Evolutionary conservation across 1,284 basidiomycete species (phyloP).

Genomic region (Fomitopsis pinicola): DNA sequence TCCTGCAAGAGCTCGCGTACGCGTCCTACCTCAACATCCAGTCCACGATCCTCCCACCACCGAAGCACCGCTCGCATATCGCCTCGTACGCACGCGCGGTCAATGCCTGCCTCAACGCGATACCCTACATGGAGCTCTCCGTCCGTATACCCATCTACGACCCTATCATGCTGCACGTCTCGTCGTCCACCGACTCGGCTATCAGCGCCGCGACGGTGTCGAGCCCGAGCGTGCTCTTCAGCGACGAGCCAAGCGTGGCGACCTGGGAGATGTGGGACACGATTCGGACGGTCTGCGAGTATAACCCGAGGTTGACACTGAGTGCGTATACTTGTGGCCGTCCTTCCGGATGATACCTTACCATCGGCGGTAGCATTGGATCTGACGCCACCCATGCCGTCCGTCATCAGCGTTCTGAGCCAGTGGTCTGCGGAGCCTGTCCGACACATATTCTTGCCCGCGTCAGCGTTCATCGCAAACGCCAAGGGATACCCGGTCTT

Average conservation of each 20-base stretch:
- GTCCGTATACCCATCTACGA: constrained; percentile 85
- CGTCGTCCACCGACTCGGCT: constrained; percentile 20
- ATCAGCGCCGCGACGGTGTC: constrained; percentile 19
- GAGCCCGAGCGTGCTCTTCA: constrained; percentile 6
- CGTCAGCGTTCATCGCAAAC: constrained; percentile 91
- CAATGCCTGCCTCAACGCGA: constrained; percentile 68
- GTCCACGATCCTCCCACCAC: constrained; percentile 86
- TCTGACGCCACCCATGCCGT: constrained; percentile 81
- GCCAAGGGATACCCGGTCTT: constrained; percentile 96
- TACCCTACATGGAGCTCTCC: constrained; percentile 72
- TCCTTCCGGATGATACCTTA: constrained; percentile 28
- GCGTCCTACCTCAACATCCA: constrained; percentile 89
- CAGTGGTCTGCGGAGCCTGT: constrained; percentile 95
- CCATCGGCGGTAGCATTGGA: constrained; percentile 68
- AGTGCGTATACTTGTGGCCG: constrained; percentile 78
- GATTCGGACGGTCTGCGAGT: constrained; percentile 85
- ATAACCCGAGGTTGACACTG: constrained; percentile 77
- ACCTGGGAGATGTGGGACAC: constrained; percentile 99
- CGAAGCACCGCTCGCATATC: constrained; percentile 79
- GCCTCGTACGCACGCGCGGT: constrained; percentile 93
- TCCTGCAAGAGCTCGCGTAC: constrained; percentile 91
- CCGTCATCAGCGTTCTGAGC: constrained; percentile 63
- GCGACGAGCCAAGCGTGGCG: constrained; percentile 61
- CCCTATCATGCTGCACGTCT: constrained; percentile 49
- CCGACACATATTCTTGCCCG: constrained; percentile 83